These are phyloP conservation scores for Synchytrium microbalum DNA, from an alignment of 371 early-diverging fungal genomes.

Conservation along the genomic window DNA sequence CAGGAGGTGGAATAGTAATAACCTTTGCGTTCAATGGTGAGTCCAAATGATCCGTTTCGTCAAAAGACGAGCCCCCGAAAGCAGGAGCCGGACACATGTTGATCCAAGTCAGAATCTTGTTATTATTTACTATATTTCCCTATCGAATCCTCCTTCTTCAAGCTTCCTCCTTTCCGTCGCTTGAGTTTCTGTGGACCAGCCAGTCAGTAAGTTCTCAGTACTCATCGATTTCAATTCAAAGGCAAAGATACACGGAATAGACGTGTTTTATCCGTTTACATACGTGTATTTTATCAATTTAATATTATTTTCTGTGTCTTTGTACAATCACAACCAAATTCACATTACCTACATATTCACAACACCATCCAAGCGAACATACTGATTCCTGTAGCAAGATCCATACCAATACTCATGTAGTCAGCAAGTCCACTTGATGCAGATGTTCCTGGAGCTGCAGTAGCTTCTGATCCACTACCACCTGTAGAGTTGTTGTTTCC, in stretches of 20 bases:
- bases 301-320: too few relatives aligned
- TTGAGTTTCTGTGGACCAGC: neutral
- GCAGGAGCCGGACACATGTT: neutral
- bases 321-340: neutral
- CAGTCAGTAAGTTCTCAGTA: too few relatives aligned
- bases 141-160: neutral
- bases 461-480: too few relatives aligned
- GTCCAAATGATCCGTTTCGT: neutral
- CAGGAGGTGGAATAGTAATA: neutral
- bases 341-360: neutral
- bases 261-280: too few relatives aligned
- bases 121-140: neutral
- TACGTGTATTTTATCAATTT: too few relatives aligned
- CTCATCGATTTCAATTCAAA: too few relatives aligned
- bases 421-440: neutral
- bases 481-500: too few relatives aligned
- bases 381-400: neutral
- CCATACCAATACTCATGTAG: neutral
- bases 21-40: neutral
- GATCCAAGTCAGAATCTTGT: neutral
- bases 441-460: neutral
- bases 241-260: too few relatives aligned
- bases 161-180: neutral
- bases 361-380: neutral
- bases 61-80: neutral